Evolutionary conservation across 805 yeast species (phyloP), one percentile per base, ranked within the genome.

Genomic region (Nakazawaea ishiwadae): DNA sequence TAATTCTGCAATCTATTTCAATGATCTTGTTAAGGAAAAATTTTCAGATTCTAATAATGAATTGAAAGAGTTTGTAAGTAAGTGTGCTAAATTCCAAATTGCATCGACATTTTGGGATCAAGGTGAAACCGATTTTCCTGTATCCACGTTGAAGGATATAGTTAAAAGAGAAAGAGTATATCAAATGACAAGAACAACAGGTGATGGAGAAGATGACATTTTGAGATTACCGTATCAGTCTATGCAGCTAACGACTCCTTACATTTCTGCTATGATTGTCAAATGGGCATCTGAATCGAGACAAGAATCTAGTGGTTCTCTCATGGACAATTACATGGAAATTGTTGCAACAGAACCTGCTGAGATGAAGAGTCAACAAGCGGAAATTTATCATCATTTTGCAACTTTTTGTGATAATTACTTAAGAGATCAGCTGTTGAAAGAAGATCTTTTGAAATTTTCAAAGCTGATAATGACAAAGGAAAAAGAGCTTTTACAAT

Each of bases 351-450:
- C 73, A n/a, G 62, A 57, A 4, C 37, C 48, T 1, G 48, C 50
- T 4, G 19, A 44, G 4, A 52, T 54, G 4, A 44, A 39, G 11
- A 52, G 53, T 1, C 62, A 60, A 24, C 53, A 60, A 31, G 75
- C 80, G 0, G 58, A 63, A 27, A 71, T 80, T 5, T 82, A 58
- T 52, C 81, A 75, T 46, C 65, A 69, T 2, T 70, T 84, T 50
- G 97, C 90, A 0, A 65, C 69, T 23, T 89, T 89, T 53, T 84
- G 96, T 55, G 84, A 83, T 50, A 60, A 65, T 5, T 90, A 85
- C 51, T 59, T 73, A 21, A 70, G 73, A 46, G 68, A 73, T 4
- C 54, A 68, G 4, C 59, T 62, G 2, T 54, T 71, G 15, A 66
- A 62, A 31, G 73, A 69, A 3, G 73, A 73, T 12, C 65, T 82